Conservation (phyloP, 1,284 basidiomycete species). For the Apiotrichum porosum region DNA sequence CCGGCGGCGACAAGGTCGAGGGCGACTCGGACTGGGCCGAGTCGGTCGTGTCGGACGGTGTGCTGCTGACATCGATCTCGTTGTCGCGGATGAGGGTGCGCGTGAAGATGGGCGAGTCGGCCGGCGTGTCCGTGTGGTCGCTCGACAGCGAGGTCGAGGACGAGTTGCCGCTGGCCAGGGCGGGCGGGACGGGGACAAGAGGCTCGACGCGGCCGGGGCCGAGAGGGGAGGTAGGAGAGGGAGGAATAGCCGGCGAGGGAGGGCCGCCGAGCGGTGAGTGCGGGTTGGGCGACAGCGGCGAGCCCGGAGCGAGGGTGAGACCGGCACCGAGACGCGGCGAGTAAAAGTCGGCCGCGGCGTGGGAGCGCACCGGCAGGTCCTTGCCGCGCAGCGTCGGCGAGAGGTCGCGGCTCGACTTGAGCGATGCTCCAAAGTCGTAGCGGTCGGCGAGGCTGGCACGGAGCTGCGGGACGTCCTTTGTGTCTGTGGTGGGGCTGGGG, state of each 20-base stretch:
- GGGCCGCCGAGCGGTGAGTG: slow-evolving; percentile 4
- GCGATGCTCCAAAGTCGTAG: slow-evolving; percentile 54
- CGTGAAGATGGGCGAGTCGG: slow-evolving; percentile 14
- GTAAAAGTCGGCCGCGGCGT: slow-evolving; percentile 39
- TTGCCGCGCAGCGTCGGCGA: slow-evolving; percentile 14
- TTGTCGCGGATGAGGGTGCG: not conserved
- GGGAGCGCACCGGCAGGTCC: slow-evolving; percentile 11
- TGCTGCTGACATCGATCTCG: not conserved
- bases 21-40: slow-evolving; percentile 34
- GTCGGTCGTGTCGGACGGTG: slow-evolving; percentile 16
- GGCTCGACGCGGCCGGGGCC: slow-evolving; percentile 7
- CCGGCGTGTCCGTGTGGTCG: slow-evolving; percentile 9
- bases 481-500: not conserved
- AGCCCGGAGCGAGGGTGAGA: not conserved
- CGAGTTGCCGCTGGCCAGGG: slow-evolving; percentile 8
- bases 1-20: slow-evolving; percentile 8
- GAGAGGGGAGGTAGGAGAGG: slow-evolving; percentile 9
- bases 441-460: slow-evolving; percentile 45
- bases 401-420: slow-evolving; percentile 44
- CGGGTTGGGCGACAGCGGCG: not conserved
- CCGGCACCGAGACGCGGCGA: slow-evolving; percentile 30
- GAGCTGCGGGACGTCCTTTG: not conserved
- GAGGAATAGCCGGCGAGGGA: slow-evolving; percentile 1
- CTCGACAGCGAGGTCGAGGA: slow-evolving; percentile 9
- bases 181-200: not conserved